Evolutionary conservation across 73 alveolate genomes (phyloP), one percentile per base, ranked within the genome.

Genomic region (Paramecium biaurelia): DNA sequence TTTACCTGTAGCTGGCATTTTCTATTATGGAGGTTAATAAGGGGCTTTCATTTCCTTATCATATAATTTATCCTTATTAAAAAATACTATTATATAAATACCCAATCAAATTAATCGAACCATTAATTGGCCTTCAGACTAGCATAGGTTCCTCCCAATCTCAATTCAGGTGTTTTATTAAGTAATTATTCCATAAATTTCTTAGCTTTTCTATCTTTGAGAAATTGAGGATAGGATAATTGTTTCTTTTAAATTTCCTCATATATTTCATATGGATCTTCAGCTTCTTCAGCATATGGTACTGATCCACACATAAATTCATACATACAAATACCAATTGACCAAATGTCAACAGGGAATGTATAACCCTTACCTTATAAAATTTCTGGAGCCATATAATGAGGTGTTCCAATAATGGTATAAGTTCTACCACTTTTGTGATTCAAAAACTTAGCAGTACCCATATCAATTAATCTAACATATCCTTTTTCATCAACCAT

Each of bases 401-500:
- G 95, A 4, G 95, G 95, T 6, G 95, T 92, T 58, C 95, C 97
- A 59, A 94, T 86, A 20, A 94, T 76, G 28, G 97, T 93, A 79
- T 57, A 93, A 11, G 97, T 94, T 49, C 95, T 93, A 34, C 96
- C 95, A 8, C 92, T 57, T 63, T 70, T 74, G 12, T 79, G 92
- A 20, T 37, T 89, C 20, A 89, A 18, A 47, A 43, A 89, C 76
- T 94, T 94, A 2, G 97, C 95, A 0, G 97, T 94, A 41, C 97
- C 97, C 92, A 94, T 92, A 85, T 94, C 97, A 6, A 94, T 94
- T 86, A 94, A 49, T 87, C 92, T 85, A 7, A 94, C 76, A 93
- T 92, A 94, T 20, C 97, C 97, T 72, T 76, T 84, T 24, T 79
- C 76, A 72, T 84, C 96, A 35, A 94, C 95, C 92, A 94, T 94